Evolutionary conservation across 345 rosid species (phyloP).

Genomic region (Gossypium bickii): DNA sequence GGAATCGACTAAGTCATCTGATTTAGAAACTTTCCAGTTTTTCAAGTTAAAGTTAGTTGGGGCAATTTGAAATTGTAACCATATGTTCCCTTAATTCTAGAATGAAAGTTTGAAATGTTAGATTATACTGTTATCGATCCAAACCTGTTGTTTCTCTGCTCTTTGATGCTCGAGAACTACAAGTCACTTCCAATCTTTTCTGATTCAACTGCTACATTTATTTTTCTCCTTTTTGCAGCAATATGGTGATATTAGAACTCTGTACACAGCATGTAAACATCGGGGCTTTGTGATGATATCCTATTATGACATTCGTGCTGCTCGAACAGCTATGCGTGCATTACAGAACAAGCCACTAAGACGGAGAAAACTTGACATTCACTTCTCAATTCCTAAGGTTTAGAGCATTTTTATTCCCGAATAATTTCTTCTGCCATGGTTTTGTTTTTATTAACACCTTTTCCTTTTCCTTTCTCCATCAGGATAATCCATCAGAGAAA

Average conservation of each 20-base stretch:
- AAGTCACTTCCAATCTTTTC: not conserved
- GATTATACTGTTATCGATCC: not conserved
- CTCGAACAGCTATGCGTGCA: slow-evolving; percentile 72
- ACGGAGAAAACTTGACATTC: slow-evolving; percentile 75
- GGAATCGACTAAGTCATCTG: not conserved
- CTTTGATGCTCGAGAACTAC: not conserved
- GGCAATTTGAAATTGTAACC: not conserved
- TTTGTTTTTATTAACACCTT: not conserved
- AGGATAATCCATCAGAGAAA: slow-evolving; percentile 83
- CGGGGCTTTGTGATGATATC: slow-evolving; percentile 84
- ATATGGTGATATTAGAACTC: slow-evolving; percentile 66
- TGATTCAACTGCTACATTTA: slow-evolving; percentile 7
- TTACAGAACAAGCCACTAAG: slow-evolving; percentile 62
- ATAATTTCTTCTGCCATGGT: not conserved
- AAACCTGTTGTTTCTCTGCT: not conserved
- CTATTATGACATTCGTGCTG: slow-evolving; percentile 73
- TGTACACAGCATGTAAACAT: slow-evolving; percentile 76
- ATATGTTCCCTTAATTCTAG: not conserved
- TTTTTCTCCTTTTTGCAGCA: slow-evolving; percentile 37
- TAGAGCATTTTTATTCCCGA: not conserved
- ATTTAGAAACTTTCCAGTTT: not conserved
- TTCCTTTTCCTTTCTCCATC: slow-evolving; percentile 5
- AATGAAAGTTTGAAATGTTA: not conserved
- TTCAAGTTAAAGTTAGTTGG: not conserved
- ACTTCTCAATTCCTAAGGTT: slow-evolving; percentile 85